Evolutionary conservation across 1,284 basidiomycete species (phyloP).

Genomic region (Moesziomyces sp.): DNA sequence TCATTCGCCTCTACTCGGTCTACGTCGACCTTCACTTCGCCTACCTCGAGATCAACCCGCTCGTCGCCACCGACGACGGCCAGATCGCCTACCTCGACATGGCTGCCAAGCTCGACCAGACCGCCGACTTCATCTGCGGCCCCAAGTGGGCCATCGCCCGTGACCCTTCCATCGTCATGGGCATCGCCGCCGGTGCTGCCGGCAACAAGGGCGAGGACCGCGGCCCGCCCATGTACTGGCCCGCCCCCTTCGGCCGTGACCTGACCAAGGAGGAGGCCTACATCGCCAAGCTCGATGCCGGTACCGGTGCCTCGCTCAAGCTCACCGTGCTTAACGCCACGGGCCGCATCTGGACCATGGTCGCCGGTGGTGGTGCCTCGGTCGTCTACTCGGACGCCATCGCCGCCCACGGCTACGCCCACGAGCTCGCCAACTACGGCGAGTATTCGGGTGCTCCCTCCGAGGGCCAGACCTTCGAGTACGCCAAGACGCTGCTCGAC

Average conservation of each 20-base stretch:
- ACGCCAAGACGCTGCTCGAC: constrained; percentile 98
- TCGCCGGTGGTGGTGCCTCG: constrained; percentile 82
- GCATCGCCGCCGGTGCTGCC: constrained; percentile 71
- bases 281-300: constrained; percentile 96
- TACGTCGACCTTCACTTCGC: constrained; percentile 88
- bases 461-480: constrained; percentile 98
- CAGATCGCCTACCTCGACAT: constrained; percentile 97
- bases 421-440: constrained; percentile 99
- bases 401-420: constrained; percentile 92
- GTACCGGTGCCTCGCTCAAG: constrained; percentile 97
- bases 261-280: constrained; percentile 99
- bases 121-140: constrained; percentile 96
- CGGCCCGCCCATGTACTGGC: constrained; percentile 97
- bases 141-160: constrained; percentile 99
- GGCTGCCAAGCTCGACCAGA: constrained; percentile 98
- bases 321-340: constrained; percentile 94
- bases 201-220: constrained; percentile 65
- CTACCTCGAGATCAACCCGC: constrained; percentile 99
- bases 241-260: constrained; percentile 96
- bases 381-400: constrained; percentile 92
- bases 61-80: constrained; percentile 89
- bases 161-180: constrained; percentile 78
- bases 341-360: constrained; percentile 99
- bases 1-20: constrained; percentile 93
- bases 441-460: constrained; percentile 99